These are phyloP conservation scores for Barnettozyma wickerhamii DNA, from an alignment of 805 yeast genomes.

Conservation along the genomic window DNA sequence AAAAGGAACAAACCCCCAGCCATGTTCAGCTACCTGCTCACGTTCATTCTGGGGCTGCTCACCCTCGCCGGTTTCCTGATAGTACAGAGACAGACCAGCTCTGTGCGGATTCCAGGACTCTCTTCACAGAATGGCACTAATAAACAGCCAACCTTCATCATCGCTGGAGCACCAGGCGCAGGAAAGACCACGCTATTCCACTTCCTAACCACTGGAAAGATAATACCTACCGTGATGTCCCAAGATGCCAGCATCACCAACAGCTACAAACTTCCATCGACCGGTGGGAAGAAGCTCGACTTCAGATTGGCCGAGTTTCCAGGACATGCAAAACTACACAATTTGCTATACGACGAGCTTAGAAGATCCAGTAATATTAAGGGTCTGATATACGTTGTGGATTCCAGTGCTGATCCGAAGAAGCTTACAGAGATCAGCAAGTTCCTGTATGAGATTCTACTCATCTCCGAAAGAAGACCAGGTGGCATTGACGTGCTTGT, in stretches of 20 bases:
- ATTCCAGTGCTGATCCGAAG: conserved; percentile 54
- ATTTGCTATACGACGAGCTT: conserved; percentile 47
- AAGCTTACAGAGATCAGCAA: conserved; percentile 51
- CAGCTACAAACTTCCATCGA: conserved; percentile 36
- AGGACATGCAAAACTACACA: conserved; percentile 75
- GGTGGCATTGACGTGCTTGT: conserved; percentile 71
- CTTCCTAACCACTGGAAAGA: conserved; percentile 26
- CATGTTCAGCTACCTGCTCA: conserved; percentile 4
- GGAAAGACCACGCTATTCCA: conserved; percentile 64
- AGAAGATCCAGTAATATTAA: conserved; percentile 41
- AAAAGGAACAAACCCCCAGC: background rate
- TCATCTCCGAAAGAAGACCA: conserved; percentile 56
- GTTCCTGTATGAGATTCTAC: conserved; percentile 54
- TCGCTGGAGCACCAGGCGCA: conserved; percentile 58
- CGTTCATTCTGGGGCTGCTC: conserved; percentile 8
- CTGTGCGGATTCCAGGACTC: conserved; percentile 15
- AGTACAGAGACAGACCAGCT: conserved; percentile 12
- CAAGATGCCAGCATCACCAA: conserved; percentile 42
- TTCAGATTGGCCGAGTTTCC: conserved; percentile 75
- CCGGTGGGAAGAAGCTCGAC: conserved; percentile 30
- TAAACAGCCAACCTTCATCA: conserved; percentile 51
- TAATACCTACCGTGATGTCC: conserved; percentile 43
- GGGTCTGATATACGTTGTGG: conserved; percentile 77
- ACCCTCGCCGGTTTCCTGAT: conserved; percentile 9
- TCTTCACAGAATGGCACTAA: conserved; percentile 10